Percentiles rank a stretch among this genome's conserved stretches.
These are phyloP conservation scores for Calonectria pteridis DNA, from an alignment of 2,329 filamentous ascomycete species.

Conservation along the genomic window DNA sequence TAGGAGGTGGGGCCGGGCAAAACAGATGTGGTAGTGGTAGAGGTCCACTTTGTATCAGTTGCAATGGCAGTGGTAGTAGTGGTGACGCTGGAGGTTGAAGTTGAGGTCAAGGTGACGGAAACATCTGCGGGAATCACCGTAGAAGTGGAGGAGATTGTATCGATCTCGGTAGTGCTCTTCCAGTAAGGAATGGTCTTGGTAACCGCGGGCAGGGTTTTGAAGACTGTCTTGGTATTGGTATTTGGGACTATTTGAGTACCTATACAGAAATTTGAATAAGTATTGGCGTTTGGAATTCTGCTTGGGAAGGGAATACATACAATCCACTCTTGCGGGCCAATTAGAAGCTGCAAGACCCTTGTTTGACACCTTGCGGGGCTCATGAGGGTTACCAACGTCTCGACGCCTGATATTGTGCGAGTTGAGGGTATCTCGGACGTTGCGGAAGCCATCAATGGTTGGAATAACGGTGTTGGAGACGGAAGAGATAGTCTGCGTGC, in stretches of 20 bases:
- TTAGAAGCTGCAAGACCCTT: background rate
- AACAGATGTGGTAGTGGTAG: background rate
- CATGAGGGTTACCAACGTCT: background rate
- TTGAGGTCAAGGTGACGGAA: background rate
- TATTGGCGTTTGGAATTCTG: background rate
- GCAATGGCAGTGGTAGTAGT: background rate
- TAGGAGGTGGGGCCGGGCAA: background rate
- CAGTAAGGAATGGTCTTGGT: background rate
- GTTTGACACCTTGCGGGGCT: background rate
- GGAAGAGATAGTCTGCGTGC: background rate
- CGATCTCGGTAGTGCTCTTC: background rate
- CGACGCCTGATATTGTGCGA: background rate
- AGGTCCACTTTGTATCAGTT: background rate
- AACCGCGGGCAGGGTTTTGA: background rate
- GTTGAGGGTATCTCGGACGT: background rate
- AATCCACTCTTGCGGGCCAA: background rate
- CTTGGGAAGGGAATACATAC: background rate
- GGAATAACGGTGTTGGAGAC: background rate
- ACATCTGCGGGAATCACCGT: background rate
- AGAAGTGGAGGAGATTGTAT: background rate
- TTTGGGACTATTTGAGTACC: background rate
- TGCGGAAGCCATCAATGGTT: background rate
- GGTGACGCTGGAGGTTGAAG: background rate
- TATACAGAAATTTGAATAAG: background rate
- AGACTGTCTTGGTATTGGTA: background rate